Base-by-base conservation (phyloP, 306 rosid genomes). In the Prosopis cineraria region DNA sequence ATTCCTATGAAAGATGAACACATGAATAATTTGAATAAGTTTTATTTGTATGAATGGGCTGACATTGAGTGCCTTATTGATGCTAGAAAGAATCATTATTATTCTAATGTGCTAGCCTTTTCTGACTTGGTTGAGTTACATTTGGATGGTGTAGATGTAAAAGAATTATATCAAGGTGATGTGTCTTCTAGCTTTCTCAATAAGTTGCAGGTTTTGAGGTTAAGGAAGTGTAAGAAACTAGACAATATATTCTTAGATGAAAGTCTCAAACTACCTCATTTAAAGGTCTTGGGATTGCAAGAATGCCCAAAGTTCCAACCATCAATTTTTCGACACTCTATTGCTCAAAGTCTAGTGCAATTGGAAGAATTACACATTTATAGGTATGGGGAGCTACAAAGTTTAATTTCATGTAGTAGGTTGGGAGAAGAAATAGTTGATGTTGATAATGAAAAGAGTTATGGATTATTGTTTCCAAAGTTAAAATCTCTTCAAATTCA, bases 1-100 rank as follows among this genome's bases (percentile, higher is more conserved):
- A 25, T 75, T 76, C 52, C 50, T 44, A 22, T 37, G 16, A 44
- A 33, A 56, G 84, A 33, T 33, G 72, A 22, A 45, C 52, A 50
- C 17, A 69, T 48, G 77, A 22, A 10, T 50, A 40, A 64, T 14
- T 63, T 52, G 47, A n/a, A 16, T n/a, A n/a, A 37, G 19, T 41
- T 70, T 14, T 0, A 0, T 7, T 17, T 70, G 17, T 0, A n/a
- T 3, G 0, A 3, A 40, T 69, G 30, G 24, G 3, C 39, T 1
- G 36, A 62, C 3, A n/a, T n/a, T n/a, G n/a, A n/a, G n/a, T n/a
- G n/a, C n/a, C n/a, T n/a, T n/a, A n/a, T n/a, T n/a, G n/a, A n/a
- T n/a, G n/a, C n/a, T n/a, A n/a, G n/a, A n/a, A n/a, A n/a, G n/a
- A n/a, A n/a, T n/a, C n/a, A n/a, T n/a, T n/a, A n/a, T n/a, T n/a